Evolutionary conservation across 1,284 basidiomycete species (phyloP).

Genomic region (Sporisorium graminicola): DNA sequence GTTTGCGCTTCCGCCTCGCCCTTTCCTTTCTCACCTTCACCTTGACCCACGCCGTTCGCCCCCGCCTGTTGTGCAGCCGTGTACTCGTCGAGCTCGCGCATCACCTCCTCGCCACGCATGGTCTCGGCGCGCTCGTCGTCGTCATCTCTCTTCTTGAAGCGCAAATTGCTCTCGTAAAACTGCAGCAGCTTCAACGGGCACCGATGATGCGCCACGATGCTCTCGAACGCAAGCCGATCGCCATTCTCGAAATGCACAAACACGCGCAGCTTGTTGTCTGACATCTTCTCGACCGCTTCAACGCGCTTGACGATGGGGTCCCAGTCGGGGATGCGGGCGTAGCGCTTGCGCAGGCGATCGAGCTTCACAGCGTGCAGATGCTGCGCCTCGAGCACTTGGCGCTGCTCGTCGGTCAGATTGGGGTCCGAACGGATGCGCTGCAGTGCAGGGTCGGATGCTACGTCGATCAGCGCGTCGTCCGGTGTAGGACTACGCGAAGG

Average conservation of each 20-base stretch:
- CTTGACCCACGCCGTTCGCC: neutral
- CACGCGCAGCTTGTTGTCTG: conserved; percentile 38
- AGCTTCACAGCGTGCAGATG: conserved; percentile 28
- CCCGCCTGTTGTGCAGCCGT: neutral
- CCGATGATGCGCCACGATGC: conserved; percentile 38
- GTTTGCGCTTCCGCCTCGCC: too few species aligned
- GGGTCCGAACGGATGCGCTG: conserved; percentile 32
- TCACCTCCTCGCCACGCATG: conserved; percentile 18
- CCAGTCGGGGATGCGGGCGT: conserved; percentile 53
- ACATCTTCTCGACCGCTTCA: conserved; percentile 48
- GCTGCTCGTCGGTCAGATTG: conserved; percentile 19
- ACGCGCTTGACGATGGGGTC: conserved; percentile 50
- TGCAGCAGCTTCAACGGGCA: conserved; percentile 54
- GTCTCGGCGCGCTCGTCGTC: neutral
- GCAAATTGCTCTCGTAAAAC: conserved; percentile 55
- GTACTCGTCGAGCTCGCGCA: conserved; percentile 16
- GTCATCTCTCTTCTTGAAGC: conserved; percentile 28
- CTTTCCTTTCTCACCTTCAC: neutral
- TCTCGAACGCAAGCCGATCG: conserved; percentile 46
- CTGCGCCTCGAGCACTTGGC: conserved; percentile 25
- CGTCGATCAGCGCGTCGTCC: conserved; percentile 9
- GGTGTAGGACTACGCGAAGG: conserved; percentile 20
- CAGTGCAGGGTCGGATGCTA: conserved; percentile 15
- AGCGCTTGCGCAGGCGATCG: conserved; percentile 37
- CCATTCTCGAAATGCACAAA: conserved; percentile 49